phyloP scores from a whole-genome alignment of 1,284 basidiomycete genomes.

The Trichosporon sp. region DNA sequence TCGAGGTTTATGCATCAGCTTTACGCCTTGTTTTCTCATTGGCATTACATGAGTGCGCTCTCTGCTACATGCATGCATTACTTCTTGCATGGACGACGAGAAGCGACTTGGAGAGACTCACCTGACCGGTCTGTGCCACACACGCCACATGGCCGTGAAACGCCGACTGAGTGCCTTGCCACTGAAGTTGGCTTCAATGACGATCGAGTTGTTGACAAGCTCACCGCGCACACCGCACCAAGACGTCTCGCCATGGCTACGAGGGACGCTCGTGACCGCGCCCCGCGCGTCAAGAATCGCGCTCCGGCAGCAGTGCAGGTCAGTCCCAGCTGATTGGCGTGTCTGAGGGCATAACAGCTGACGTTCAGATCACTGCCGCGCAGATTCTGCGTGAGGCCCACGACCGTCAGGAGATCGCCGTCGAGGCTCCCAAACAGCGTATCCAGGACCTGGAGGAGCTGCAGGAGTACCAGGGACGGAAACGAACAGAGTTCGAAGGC shows the following conservation, averaged over 20 bases:
- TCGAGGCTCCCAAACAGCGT: slow-evolving; percentile 85
- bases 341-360: not conserved
- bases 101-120: not conserved
- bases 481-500: slow-evolving; percentile 95
- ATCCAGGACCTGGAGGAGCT: slow-evolving; percentile 98
- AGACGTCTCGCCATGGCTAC: slow-evolving; percentile 34
- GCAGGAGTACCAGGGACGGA: slow-evolving; percentile 88
- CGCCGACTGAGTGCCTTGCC: slow-evolving; percentile 6
- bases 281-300: slow-evolving; percentile 79
- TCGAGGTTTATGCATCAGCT: not conserved
- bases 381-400: slow-evolving; percentile 97
- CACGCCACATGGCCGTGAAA: slow-evolving; percentile 6
- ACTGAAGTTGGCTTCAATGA: slow-evolving; percentile 10
- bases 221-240: not conserved
- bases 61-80: not conserved
- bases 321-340: slow-evolving; percentile 19
- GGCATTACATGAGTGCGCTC: not conserved
- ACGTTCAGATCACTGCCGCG: slow-evolving; percentile 82
- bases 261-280: slow-evolving; percentile 47
- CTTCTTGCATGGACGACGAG: not conserved
- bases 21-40: not conserved
- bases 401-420: slow-evolving; percentile 89
- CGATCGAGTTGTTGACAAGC: slow-evolving; percentile 8
- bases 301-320: slow-evolving; percentile 88
- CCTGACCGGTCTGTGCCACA: not conserved